These are phyloP conservation scores for Osmanthus fragrans DNA, from an alignment of 257 asterid genomes.

Conservation along the genomic window DNA sequence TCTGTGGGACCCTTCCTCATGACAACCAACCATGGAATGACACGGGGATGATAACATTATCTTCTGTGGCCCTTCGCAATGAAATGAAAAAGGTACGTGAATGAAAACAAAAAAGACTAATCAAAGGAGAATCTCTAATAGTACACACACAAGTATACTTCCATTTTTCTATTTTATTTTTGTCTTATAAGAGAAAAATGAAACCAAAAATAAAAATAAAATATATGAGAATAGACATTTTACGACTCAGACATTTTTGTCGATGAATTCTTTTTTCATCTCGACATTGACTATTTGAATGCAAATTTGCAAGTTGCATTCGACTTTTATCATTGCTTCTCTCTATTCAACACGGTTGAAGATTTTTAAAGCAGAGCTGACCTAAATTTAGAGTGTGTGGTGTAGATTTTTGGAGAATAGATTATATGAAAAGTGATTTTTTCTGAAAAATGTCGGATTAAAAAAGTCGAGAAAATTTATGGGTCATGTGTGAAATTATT, in stretches of 20 bases:
- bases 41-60: background rate
- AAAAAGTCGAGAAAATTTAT: too few species aligned
- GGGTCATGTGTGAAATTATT: too few species aligned
- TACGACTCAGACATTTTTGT: background rate
- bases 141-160: background rate
- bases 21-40: background rate
- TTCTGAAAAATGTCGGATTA: too few species aligned
- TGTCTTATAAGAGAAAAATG: background rate
- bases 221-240: too few species aligned
- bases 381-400: background rate
- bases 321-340: background rate
- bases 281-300: background rate
- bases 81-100: background rate
- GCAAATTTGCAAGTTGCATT: too few species aligned
- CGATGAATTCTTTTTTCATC: background rate
- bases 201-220: background rate
- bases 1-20: background rate
- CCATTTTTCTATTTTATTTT: background rate
- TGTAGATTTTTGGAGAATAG: too few species aligned
- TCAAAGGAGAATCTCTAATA: background rate
- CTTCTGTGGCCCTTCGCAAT: background rate
- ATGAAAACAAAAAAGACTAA: background rate
- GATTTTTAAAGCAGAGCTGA: slow-evolving; percentile 21
- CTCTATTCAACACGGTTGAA: slow-evolving; percentile 16
- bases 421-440: too few species aligned